Evolutionary conservation across 768 basidiomycete genomes (phyloP).

Genomic region (Naganishia kalamii): DNA sequence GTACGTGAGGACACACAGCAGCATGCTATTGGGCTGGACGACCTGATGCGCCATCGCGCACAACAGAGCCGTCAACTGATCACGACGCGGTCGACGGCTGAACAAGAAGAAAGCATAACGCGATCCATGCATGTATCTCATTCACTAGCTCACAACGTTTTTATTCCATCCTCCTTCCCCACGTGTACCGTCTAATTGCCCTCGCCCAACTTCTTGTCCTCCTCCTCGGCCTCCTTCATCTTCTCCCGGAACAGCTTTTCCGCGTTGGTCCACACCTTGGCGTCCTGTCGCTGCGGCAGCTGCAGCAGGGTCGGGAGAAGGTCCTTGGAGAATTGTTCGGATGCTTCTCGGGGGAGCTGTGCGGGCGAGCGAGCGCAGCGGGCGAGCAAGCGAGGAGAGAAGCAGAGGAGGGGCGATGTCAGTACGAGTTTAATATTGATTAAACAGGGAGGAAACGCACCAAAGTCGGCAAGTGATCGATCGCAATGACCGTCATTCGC

Average conservation of each 20-base stretch:
- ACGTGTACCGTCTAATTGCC: not conserved
- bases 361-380: not conserved
- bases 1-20: too few species aligned
- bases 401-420: not conserved
- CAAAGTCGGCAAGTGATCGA: slow-evolving; percentile 92
- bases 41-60: too few species aligned
- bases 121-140: too few species aligned
- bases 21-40: too few species aligned
- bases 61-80: too few species aligned
- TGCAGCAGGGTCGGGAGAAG: slow-evolving; percentile 75
- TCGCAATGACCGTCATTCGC: slow-evolving; percentile 77
- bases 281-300: slow-evolving; percentile 61
- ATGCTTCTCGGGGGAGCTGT: slow-evolving; percentile 81
- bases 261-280: slow-evolving; percentile 81
- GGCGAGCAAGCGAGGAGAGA: not conserved
- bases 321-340: slow-evolving; percentile 88
- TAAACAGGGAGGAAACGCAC: slow-evolving; percentile 32
- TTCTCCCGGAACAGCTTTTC: slow-evolving; percentile 72
- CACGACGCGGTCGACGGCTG: too few species aligned
- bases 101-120: too few species aligned
- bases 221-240: slow-evolving; percentile 53
- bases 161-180: too few species aligned
- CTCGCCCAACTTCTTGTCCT: slow-evolving; percentile 27
- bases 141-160: too few species aligned
- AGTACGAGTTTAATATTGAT: too few species aligned